Conservation (phyloP, 2,329 filamentous ascomycete genomes). For the Leptographium wingfieldii region DNA sequence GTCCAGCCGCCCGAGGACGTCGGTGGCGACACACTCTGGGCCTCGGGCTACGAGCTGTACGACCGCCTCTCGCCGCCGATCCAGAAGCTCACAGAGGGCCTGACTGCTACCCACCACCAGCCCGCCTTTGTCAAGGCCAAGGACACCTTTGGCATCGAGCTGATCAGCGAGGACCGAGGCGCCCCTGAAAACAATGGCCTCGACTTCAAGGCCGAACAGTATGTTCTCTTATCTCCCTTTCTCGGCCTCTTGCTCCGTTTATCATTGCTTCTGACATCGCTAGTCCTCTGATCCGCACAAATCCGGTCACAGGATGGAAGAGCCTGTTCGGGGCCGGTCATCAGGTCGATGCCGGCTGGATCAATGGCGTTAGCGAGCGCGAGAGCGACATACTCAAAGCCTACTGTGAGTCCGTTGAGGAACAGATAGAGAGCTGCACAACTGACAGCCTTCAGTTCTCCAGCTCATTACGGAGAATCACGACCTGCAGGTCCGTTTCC, state of each 20-base stretch:
- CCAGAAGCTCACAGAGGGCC: conserved; percentile 16
- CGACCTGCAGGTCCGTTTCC: conserved; percentile 20
- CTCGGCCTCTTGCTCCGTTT: conserved; percentile 4
- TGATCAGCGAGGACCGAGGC: conserved; percentile 18
- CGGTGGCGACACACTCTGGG: conserved; percentile 29
- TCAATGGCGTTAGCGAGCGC: conserved; percentile 21
- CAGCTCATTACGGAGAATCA: conserved; percentile 19
- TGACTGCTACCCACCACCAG: conserved; percentile 20
- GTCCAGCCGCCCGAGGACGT: conserved; percentile 27
- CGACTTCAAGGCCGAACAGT: conserved; percentile 20
- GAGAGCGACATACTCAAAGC: conserved; percentile 18
- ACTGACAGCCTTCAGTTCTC: conserved; percentile 8
- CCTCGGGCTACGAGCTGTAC: conserved; percentile 28
- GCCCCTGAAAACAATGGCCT: conserved; percentile 17
- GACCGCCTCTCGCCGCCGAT: conserved; percentile 21
- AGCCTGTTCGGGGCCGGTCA: conserved; percentile 20
- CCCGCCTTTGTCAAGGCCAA: conserved; percentile 19
- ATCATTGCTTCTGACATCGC: not conserved
- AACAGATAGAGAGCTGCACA: not conserved
- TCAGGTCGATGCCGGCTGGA: conserved; percentile 17
- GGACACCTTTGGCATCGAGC: conserved; percentile 23
- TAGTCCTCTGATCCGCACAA: conserved; percentile 16
- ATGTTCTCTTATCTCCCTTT: conserved; percentile 10
- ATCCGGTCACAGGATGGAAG: conserved; percentile 21
- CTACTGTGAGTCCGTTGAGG: conserved; percentile 9